Evolutionary conservation across 2,329 filamentous ascomycete genomes (phyloP).

Genomic region (Colletotrichum sp.): DNA sequence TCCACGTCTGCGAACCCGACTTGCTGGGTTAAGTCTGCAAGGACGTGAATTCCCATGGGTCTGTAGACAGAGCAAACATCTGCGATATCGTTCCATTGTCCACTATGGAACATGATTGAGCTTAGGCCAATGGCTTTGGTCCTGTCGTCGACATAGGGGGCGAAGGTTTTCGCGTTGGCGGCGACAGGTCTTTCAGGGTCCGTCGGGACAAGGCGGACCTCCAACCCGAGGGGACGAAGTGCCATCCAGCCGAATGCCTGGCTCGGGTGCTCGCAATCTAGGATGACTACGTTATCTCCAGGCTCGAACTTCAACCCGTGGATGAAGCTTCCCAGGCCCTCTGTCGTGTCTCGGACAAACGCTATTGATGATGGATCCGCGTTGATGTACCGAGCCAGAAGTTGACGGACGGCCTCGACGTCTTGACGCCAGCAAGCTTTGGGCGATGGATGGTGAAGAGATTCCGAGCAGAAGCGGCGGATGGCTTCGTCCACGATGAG

Average conservation of each 20-base stretch:
- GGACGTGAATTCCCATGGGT: slow-evolving; percentile 31
- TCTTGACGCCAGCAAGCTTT: slow-evolving; percentile 20
- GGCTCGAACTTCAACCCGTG: slow-evolving; percentile 23
- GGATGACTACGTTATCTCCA: slow-evolving; percentile 35
- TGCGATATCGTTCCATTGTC: slow-evolving; percentile 33
- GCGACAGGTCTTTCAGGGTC: slow-evolving; percentile 16
- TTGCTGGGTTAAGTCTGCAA: slow-evolving; percentile 35
- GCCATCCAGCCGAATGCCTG: slow-evolving; percentile 33
- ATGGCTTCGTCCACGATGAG: slow-evolving; percentile 33
- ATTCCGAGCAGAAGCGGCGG: slow-evolving; percentile 27
- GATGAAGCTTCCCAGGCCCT: slow-evolving; percentile 32
- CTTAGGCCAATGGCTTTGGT: slow-evolving; percentile 34
- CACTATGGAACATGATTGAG: slow-evolving; percentile 37
- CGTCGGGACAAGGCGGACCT: slow-evolving; percentile 29
- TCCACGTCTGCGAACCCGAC: slow-evolving; percentile 35
- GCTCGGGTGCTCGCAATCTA: slow-evolving; percentile 37
- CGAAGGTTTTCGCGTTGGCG: slow-evolving; percentile 27
- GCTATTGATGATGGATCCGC: slow-evolving; percentile 27
- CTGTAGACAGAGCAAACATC: slow-evolving; percentile 29
- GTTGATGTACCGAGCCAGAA: slow-evolving; percentile 32
- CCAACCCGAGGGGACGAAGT: slow-evolving; percentile 28
- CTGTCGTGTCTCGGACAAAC: slow-evolving; percentile 37
- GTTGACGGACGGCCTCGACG: neutral
- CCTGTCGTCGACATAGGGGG: slow-evolving; percentile 30
- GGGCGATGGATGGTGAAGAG: slow-evolving; percentile 26